These are phyloP conservation scores for Sherardia arvensis DNA, from an alignment of 257 asterid genomes.

Conservation along the genomic window DNA sequence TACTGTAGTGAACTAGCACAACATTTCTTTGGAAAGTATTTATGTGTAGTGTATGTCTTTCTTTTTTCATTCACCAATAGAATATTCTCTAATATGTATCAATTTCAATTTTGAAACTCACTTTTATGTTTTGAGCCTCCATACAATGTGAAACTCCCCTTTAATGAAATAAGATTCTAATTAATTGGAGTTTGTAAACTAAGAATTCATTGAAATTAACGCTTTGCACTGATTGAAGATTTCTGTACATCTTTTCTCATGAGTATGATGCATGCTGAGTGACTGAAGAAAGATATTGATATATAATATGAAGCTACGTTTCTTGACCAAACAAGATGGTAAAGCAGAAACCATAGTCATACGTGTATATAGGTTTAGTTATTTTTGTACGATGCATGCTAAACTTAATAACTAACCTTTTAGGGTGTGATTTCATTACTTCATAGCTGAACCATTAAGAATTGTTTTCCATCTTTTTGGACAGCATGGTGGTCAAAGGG, in stretches of 20 bases:
- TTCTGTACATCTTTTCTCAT: not conserved
- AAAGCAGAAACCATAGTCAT: too few species aligned
- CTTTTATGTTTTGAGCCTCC: not conserved
- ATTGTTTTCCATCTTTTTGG: constrained; percentile 15
- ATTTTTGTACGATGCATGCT: not conserved
- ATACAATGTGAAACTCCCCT: not conserved
- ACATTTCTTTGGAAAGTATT: not conserved
- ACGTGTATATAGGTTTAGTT: too few species aligned
- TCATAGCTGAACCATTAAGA: constrained; percentile 15
- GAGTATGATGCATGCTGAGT: not conserved
- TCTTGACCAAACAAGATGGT: too few species aligned
- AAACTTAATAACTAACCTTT: not conserved
- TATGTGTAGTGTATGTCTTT: not conserved
- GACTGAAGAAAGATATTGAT: too few species aligned
- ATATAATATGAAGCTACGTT: too few species aligned
- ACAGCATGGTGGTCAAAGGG: constrained; percentile 60
- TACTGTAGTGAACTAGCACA: not conserved
- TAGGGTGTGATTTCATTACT: not conserved
- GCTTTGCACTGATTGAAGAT: not conserved
- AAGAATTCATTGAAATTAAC: not conserved
- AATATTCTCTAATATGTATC: not conserved
- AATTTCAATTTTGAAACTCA: not conserved
- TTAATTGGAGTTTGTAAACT: not conserved
- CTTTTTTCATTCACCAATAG: not conserved
- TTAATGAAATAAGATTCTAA: not conserved